Conservation (phyloP, 768 basidiomycete species). For the Russula sp. region DNA sequence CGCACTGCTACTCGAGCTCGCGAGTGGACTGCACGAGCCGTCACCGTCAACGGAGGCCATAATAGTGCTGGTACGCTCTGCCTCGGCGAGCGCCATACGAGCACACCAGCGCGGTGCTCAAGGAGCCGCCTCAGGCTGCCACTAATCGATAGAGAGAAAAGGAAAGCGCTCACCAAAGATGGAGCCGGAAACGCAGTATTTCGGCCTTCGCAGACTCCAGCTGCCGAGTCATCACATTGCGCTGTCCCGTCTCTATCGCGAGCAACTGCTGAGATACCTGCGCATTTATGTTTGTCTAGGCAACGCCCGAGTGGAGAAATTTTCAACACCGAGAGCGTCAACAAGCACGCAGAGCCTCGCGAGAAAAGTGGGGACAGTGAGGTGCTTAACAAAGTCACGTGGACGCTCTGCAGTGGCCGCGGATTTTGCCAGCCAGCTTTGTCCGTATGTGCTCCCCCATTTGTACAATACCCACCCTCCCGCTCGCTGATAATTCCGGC, state of each 20-base stretch:
- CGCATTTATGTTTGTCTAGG: no score
- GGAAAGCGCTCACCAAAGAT: no score
- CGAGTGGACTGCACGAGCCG: constrained; percentile 23
- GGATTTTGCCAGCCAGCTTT: no score
- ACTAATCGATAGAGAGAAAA: no score
- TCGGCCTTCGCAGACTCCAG: constrained; percentile 24
- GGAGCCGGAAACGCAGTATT: no score
- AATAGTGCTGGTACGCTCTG: constrained; percentile 37
- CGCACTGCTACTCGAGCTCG: constrained; percentile 35
- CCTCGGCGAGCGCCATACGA: constrained; percentile 47
- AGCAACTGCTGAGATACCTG: constrained; percentile 34
- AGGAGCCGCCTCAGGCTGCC: no score
- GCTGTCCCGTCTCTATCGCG: constrained; percentile 27
- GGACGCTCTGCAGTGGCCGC: no score
- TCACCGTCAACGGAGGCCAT: constrained; percentile 29
- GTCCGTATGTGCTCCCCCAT: no score
- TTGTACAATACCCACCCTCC: no score
- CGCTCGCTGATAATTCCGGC: no score
- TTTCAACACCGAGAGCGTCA: constrained; percentile 27
- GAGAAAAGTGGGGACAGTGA: constrained; percentile 45
- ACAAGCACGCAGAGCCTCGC: constrained; percentile 24
- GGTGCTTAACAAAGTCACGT: constrained; percentile 44
- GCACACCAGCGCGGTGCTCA: constrained; percentile 78
- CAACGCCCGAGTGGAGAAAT: no score
- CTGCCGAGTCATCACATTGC: constrained; percentile 19